phyloP scores from a whole-genome alignment of 208 protist species.

The Crithidia sp. region DNA sequence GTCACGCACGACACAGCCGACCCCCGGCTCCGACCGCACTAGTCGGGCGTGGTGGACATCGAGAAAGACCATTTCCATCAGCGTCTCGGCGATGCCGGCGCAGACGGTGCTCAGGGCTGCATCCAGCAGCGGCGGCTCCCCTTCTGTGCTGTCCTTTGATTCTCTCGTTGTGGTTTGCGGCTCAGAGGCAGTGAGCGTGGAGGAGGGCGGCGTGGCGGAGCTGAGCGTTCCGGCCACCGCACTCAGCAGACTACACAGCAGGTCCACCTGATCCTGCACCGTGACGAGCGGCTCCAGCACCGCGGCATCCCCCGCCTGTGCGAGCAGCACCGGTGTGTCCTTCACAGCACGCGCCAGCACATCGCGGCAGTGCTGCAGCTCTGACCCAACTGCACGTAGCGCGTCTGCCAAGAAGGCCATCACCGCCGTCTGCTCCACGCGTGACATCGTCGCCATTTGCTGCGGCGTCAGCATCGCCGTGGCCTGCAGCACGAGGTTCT shows the following conservation, averaged over 20 bases:
- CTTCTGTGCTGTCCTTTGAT: too few relatives aligned
- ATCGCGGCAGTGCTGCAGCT: conserved; percentile 30
- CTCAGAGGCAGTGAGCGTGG: too few relatives aligned
- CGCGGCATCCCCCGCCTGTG: conserved; percentile 26
- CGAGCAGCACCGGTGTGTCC: conserved; percentile 32
- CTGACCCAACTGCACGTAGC: conserved; percentile 31
- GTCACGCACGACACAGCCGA: conserved; percentile 28
- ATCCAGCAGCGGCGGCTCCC: conserved; percentile 8
- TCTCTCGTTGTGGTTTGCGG: too few relatives aligned
- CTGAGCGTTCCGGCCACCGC: conserved; percentile 25
- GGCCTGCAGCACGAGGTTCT: conserved; percentile 25
- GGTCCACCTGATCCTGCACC: conserved; percentile 39
- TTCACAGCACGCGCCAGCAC: conserved; percentile 22
- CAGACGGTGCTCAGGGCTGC: conserved; percentile 20
- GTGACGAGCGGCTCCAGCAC: conserved; percentile 37
- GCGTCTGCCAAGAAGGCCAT: conserved; percentile 31
- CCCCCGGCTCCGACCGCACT: conserved; percentile 12
- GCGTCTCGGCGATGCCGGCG: conserved; percentile 23
- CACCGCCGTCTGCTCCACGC: conserved; percentile 32
- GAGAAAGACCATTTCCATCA: conserved; percentile 30
- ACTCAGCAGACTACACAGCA: conserved; percentile 40
- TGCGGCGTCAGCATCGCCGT: conserved; percentile 29
- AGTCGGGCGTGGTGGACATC: conserved; percentile 28
- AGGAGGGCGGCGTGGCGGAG: not conserved
- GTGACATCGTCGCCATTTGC: conserved; percentile 17